A percentile compares a stretch with the other conserved stretches of the same genome.
phyloP scores from a whole-genome alignment of 1,139 yeast genomes.

The Lodderomyces theae region DNA sequence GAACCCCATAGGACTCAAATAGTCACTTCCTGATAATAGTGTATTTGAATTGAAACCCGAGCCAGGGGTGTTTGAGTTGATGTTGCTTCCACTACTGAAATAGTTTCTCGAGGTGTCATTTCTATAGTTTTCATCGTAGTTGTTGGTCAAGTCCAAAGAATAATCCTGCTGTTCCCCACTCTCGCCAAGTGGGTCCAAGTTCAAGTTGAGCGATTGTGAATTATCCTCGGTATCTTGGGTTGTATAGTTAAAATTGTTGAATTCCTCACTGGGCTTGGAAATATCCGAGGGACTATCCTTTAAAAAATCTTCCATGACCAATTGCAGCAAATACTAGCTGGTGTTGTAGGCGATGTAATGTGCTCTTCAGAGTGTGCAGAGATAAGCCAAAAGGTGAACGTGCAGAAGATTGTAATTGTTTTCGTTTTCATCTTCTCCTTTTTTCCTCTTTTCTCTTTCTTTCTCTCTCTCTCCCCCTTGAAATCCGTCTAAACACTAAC shows the following conservation, averaged over 20 bases:
- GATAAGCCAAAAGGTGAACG: neutral
- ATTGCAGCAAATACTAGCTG: too few relatives aligned
- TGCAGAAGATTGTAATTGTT: neutral
- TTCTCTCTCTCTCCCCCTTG: too few relatives aligned
- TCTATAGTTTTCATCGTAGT: conserved; percentile 6
- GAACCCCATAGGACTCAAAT: conserved; percentile 15
- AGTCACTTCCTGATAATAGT: conserved; percentile 12
- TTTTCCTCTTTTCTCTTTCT: too few relatives aligned
- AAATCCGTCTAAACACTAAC: too few relatives aligned
- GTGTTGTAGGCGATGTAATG: too few relatives aligned
- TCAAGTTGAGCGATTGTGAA: neutral
- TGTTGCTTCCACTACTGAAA: conserved; percentile 4
- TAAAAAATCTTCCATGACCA: conserved; percentile 35
- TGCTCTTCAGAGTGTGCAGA: too few relatives aligned
- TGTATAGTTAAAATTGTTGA: neutral
- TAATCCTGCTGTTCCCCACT: conserved; percentile 3
- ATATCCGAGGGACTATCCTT: conserved; percentile 38
- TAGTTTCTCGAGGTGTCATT: conserved; percentile 5
- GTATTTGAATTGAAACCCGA: conserved; percentile 13
- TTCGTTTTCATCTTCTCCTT: neutral
- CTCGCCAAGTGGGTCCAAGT: conserved; percentile 1
- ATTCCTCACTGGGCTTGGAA: conserved; percentile 6
- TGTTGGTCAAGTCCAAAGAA: conserved; percentile 8
- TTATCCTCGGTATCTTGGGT: neutral
- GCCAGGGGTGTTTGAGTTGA: conserved; percentile 4